Percentiles rank a stretch among this genome's conserved stretches.
Conservation (phyloP, 2,329 filamentous ascomycete species). For the Exophiala lecanii-corni region DNA sequence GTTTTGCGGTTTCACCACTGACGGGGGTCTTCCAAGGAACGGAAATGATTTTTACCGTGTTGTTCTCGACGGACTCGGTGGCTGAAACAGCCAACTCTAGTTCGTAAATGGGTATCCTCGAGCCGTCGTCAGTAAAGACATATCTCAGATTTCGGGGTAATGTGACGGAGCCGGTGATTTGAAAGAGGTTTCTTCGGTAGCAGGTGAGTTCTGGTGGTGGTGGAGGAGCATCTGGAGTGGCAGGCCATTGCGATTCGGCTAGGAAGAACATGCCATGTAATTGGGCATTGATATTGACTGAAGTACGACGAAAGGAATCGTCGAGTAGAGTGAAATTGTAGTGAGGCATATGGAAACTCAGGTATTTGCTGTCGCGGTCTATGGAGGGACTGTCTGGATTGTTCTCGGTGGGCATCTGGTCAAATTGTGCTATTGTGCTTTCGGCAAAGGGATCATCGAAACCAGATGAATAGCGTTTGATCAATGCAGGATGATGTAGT, state of each 20-base stretch:
- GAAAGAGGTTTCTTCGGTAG: slow-evolving; percentile 92
- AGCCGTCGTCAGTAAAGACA: slow-evolving; percentile 76
- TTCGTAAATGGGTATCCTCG: slow-evolving; percentile 73
- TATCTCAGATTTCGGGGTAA: slow-evolving; percentile 73
- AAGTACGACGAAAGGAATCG: slow-evolving; percentile 52
- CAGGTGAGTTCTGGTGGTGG: slow-evolving; percentile 77
- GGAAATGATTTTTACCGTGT: slow-evolving; percentile 86
- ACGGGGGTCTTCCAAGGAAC: slow-evolving; percentile 97
- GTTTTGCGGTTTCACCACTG: slow-evolving; percentile 53
- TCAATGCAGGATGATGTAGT: slow-evolving; percentile 32
- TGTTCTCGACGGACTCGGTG: slow-evolving; percentile 90
- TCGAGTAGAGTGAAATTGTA: slow-evolving; percentile 59
- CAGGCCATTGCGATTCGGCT: slow-evolving; percentile 60
- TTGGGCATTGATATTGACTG: slow-evolving; percentile 57
- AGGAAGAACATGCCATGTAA: slow-evolving; percentile 67
- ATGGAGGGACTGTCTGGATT: slow-evolving; percentile 53
- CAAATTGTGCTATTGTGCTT: slow-evolving; percentile 39
- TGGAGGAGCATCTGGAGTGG: slow-evolving; percentile 48
- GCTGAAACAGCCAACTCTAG: slow-evolving; percentile 88
- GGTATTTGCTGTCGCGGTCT: slow-evolving; percentile 63
- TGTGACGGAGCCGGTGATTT: slow-evolving; percentile 86
- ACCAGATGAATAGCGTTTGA: slow-evolving; percentile 49
- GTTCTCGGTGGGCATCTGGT: slow-evolving; percentile 41
- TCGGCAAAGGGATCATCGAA: slow-evolving; percentile 51
- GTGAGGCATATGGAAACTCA: slow-evolving; percentile 66